These are phyloP conservation scores for Drechslera avenae DNA, from an alignment of 2,329 filamentous ascomycete genomes.

Conservation along the genomic window DNA sequence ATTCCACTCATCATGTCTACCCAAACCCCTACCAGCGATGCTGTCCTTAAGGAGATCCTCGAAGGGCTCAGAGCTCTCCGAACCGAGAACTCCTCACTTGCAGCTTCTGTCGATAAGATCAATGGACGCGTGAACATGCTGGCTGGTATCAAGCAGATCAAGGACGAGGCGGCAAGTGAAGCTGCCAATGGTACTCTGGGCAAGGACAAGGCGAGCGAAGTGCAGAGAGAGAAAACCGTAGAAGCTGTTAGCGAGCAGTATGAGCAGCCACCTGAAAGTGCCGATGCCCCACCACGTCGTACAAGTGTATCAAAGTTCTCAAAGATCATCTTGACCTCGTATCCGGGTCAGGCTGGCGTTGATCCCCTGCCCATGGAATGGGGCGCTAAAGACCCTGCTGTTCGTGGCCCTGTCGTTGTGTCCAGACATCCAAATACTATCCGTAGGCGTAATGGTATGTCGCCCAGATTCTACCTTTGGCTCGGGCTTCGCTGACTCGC, in stretches of 20 bases:
- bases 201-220: slow-evolving; percentile 40
- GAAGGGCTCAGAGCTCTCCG: slow-evolving; percentile 61
- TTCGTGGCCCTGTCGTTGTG: slow-evolving; percentile 87
- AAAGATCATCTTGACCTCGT: slow-evolving; percentile 77
- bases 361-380: slow-evolving; percentile 88
- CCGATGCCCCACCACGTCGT: slow-evolving; percentile 45
- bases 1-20: slow-evolving; percentile 34
- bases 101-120: slow-evolving; percentile 64
- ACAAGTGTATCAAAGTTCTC: slow-evolving; percentile 56
- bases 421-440: slow-evolving; percentile 77
- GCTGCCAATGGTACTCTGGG: slow-evolving; percentile 29
- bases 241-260: slow-evolving; percentile 50
- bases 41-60: slow-evolving; percentile 61
- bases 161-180: slow-evolving; percentile 53
- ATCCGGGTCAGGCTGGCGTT: slow-evolving; percentile 92
- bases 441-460: slow-evolving; percentile 75
- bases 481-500: slow-evolving; percentile 17
- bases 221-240: slow-evolving; percentile 41
- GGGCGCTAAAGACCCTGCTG: slow-evolving; percentile 75
- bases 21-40: slow-evolving; percentile 39
- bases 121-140: slow-evolving; percentile 66
- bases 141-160: slow-evolving; percentile 62
- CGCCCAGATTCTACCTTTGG: background rate
- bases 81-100: slow-evolving; percentile 60
- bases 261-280: slow-evolving; percentile 41